Percentiles rank a stretch among this genome's conserved stretches.
Evolutionary conservation across 352 stramenopile species (phyloP).

Genomic region (Phytophthora niederhauseri): DNA sequence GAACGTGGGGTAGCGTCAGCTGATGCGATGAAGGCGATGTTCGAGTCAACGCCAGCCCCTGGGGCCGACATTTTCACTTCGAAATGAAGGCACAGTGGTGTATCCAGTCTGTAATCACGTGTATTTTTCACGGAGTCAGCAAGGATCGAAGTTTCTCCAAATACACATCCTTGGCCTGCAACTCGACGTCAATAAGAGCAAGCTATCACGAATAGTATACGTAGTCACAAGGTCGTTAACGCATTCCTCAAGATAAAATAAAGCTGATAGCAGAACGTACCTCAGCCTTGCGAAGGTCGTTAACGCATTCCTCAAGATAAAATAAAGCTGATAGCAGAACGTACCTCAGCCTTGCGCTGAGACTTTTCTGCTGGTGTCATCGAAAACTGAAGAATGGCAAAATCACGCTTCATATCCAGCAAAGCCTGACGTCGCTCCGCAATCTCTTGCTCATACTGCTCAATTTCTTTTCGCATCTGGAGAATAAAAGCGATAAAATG

Average conservation of each 20-base stretch:
- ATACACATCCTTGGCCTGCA: slow-evolving; percentile 74
- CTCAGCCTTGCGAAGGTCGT: slow-evolving; percentile 48
- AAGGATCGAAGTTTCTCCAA: slow-evolving; percentile 59
- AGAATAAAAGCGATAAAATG: background rate
- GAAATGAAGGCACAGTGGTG: slow-evolving; percentile 1
- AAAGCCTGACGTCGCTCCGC: slow-evolving; percentile 41
- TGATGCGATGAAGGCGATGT: slow-evolving; percentile 30
- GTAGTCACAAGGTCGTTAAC: background rate
- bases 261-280: slow-evolving; percentile 26
- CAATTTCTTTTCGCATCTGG: slow-evolving; percentile 63
- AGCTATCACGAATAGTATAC: slow-evolving; percentile 39
- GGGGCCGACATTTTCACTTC: slow-evolving; percentile 42
- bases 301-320: background rate
- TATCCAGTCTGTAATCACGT: background rate
- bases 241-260: background rate
- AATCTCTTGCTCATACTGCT: slow-evolving; percentile 67
- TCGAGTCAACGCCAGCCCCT: slow-evolving; percentile 35
- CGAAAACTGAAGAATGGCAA: slow-evolving; percentile 48
- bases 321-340: background rate
- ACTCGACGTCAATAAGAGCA: slow-evolving; percentile 67
- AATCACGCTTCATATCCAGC: slow-evolving; percentile 44
- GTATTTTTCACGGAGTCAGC: slow-evolving; percentile 28
- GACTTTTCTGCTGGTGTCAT: slow-evolving; percentile 57
- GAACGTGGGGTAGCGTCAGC: slow-evolving; percentile 17
- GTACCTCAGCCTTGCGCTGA: slow-evolving; percentile 64